Evolutionary conservation across 345 rosid species (phyloP).

Genomic region (Carallia brachiata): DNA sequence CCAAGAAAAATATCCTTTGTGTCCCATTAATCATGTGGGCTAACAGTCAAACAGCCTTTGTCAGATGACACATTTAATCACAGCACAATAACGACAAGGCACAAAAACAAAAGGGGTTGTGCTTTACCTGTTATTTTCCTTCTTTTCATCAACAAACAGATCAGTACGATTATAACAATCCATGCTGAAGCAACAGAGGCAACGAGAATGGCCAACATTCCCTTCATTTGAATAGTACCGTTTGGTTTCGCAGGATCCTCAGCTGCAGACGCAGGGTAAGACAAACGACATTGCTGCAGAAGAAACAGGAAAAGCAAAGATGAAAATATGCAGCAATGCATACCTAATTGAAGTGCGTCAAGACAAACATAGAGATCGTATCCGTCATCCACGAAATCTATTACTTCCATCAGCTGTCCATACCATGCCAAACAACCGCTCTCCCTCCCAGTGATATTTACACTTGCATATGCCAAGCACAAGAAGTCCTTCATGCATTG

Average conservation of each 20-base stretch:
- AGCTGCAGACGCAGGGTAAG: conserved; percentile 18
- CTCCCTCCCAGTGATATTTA: background rate
- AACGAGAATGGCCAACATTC: conserved; percentile 15
- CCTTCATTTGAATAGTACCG: conserved; percentile 28
- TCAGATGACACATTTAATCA: background rate
- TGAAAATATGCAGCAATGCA: too few relatives aligned
- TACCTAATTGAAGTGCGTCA: conserved; percentile 23
- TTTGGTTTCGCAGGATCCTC: conserved; percentile 20
- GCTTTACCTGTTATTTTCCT: conserved; percentile 42
- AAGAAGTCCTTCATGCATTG: conserved; percentile 10
- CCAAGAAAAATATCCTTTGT: background rate
- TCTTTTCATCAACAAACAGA: conserved; percentile 24
- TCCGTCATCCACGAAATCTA: background rate
- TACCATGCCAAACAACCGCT: conserved; percentile 19
- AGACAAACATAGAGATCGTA: conserved; percentile 14
- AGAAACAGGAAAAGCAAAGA: background rate
- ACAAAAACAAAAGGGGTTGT: background rate
- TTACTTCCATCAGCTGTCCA: conserved; percentile 22
- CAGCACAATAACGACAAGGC: background rate
- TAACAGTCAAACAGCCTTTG: too few relatives aligned
- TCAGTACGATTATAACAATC: conserved; percentile 14
- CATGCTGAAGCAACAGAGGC: conserved; percentile 15
- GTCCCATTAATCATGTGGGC: background rate
- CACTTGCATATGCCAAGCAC: conserved; percentile 16
- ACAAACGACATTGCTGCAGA: background rate